Base-by-base conservation (phyloP, 2,329 filamentous ascomycete species). In the Calonectria ilicicola region DNA sequence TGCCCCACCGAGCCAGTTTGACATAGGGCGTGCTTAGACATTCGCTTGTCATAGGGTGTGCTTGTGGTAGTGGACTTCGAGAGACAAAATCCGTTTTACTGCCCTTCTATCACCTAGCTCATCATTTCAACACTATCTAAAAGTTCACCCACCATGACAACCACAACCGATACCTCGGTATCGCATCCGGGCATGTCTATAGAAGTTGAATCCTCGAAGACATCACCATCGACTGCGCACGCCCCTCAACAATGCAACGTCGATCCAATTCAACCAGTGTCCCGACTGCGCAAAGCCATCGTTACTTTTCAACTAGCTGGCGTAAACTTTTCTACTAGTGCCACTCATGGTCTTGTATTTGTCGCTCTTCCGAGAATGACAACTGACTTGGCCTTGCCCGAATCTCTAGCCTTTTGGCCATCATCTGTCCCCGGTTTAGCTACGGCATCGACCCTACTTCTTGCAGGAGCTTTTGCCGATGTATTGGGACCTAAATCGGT, bases 301-400 rank as follows among this genome's bases (percentile, higher is more conserved):
- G 51, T 35, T 9, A 35, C 19, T 19, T 56, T 56, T 35, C 51
- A 56, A 21, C 51, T 56, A 12, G 51, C 51, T 2, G 71, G 73
- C 15, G 60, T 73, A 10, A 75, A 62, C 26, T 64, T 74, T 47
- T 51, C 65, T 6, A 42, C 49, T 8, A 72, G 69, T 29, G 49
- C 65, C 21, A 67, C 69, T 56, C 73, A 72, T 14, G 74, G 74
- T 17, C 62, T 86, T 3, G 77, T 86, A 9, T 78, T 84, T 1
- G 80, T 86, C 40, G 80, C 79, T 44, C 79, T 87, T 6, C 84
- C 85, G 9, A 75, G 78, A 19, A 86, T 87, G 68, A 81, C 83
- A 5, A 63, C 69, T n/a, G 82, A 84, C 19, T 74, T 86, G 42
- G 40, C 69, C 17, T 70, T 85, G 1, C 75, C 78, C 2, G 53